Evolutionary conservation across 495 filamentous ascomycete genomes (phyloP).

Genomic region (Penicillium daleae): DNA sequence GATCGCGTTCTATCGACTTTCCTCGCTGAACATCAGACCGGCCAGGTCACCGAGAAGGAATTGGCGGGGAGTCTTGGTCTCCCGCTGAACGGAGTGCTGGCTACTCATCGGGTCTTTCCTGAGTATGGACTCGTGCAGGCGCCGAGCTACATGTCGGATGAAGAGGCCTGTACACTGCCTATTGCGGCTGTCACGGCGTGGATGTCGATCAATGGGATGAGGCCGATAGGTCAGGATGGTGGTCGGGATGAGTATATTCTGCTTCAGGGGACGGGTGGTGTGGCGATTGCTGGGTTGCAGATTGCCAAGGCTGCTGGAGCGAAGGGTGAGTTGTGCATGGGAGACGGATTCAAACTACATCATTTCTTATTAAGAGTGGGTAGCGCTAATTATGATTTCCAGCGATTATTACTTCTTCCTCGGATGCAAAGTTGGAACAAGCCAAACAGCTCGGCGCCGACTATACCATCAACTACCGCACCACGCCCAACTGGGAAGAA

Average conservation of each 20-base stretch:
- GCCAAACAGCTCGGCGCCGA: conserved; percentile 64
- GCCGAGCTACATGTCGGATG: conserved; percentile 62
- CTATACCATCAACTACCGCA: conserved; percentile 69
- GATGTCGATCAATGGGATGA: conserved; percentile 77
- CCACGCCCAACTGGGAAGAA: conserved; percentile 68
- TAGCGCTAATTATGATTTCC: conserved; percentile 1
- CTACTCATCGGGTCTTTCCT: conserved; percentile 69
- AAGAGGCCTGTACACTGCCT: conserved; percentile 66
- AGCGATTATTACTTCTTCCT: conserved; percentile 78
- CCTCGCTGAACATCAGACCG: conserved; percentile 72
- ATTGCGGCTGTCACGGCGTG: conserved; percentile 79
- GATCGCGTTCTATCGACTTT: conserved; percentile 77
- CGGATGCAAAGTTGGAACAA: conserved; percentile 62
- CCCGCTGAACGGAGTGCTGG: conserved; percentile 65
- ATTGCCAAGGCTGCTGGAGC: conserved; percentile 83
- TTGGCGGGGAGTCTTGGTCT: conserved; percentile 66
- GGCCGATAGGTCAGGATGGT: conserved; percentile 59
- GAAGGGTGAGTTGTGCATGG: conserved; percentile 56
- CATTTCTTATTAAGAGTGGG: not conserved
- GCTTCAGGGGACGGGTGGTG: conserved; percentile 80
- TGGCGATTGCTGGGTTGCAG: conserved; percentile 74
- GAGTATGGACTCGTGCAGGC: conserved; percentile 66
- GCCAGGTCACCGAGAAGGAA: conserved; percentile 54
- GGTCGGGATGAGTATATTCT: conserved; percentile 68
- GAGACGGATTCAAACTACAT: conserved; percentile 36